Evolutionary conservation across 768 basidiomycete genomes (phyloP).

Genomic region (Suillus alpinus): DNA sequence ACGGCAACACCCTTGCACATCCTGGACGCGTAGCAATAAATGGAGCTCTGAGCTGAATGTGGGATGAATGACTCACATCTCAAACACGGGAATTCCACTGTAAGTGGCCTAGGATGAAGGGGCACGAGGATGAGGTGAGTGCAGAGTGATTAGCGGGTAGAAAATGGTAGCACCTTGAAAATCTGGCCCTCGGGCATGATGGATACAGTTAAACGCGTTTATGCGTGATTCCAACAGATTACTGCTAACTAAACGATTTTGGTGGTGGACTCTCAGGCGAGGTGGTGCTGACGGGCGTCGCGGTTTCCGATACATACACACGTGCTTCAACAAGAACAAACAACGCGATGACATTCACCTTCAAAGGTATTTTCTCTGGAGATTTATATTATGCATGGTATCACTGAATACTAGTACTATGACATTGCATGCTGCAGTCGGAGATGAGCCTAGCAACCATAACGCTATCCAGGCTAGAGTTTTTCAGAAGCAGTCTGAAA

Average conservation of each 20-base stretch:
- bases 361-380: neutral
- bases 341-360: slow-evolving; percentile 27
- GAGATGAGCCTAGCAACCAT: neutral
- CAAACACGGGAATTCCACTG: slow-evolving; percentile 90
- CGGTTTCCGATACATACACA: slow-evolving; percentile 21
- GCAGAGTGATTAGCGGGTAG: neutral
- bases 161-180: slow-evolving; percentile 64
- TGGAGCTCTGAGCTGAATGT: slow-evolving; percentile 35
- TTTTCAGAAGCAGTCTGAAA: neutral
- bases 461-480: neutral
- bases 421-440: neutral
- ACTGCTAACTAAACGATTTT: slow-evolving; percentile 9
- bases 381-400: too few species aligned
- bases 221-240: slow-evolving; percentile 3
- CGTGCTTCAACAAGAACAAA: slow-evolving; percentile 41
- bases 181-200: slow-evolving; percentile 82
- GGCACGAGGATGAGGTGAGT: slow-evolving; percentile 7
- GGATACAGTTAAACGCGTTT: slow-evolving; percentile 9
- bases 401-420: neutral
- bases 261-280: slow-evolving; percentile 16
- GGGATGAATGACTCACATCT: slow-evolving; percentile 64
- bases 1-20: slow-evolving; percentile 96
- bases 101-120: slow-evolving; percentile 69
- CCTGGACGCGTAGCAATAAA: slow-evolving; percentile 51
- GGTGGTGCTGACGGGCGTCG: slow-evolving; percentile 8